Conservation (phyloP, 768 basidiomycete species). For the Mycena pura region DNA sequence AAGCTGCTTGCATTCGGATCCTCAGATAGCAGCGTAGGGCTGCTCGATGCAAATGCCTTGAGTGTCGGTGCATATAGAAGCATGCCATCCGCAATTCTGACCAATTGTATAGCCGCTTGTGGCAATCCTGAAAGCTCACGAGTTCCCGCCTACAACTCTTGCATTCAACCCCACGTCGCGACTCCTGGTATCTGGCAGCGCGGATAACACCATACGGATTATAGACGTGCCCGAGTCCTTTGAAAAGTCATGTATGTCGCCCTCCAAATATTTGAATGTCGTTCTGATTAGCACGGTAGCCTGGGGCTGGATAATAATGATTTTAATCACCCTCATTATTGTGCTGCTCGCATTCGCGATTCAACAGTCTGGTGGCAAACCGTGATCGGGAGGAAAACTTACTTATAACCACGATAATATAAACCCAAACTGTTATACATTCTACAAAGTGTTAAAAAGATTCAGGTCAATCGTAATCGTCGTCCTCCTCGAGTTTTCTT, state of each 20-base stretch:
- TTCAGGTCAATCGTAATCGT: constrained; percentile 61
- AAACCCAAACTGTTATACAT: constrained; percentile 33
- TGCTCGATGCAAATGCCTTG: constrained; percentile 81
- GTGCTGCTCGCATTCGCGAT: constrained; percentile 36
- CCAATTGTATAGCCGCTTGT: constrained; percentile 70
- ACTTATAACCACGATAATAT: constrained; percentile 8
- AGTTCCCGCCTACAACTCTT: constrained; percentile 90
- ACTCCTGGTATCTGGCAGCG: constrained; percentile 88
- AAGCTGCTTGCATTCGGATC: constrained; percentile 84
- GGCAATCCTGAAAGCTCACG: constrained; percentile 91
- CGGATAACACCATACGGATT: constrained; percentile 86
- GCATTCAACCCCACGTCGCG: constrained; percentile 85
- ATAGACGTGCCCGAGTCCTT: constrained; percentile 71
- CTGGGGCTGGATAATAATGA: constrained; percentile 36
- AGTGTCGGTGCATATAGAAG: constrained; percentile 56
- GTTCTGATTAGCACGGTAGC: constrained; percentile 27
- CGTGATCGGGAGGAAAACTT: constrained; percentile 3
- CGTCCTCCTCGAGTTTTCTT: constrained; percentile 84
- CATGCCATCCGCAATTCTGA: neutral
- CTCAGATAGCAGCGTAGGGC: constrained; percentile 84
- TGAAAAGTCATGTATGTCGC: constrained; percentile 58
- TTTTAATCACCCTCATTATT: constrained; percentile 41
- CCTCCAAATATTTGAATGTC: neutral
- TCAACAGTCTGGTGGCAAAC: constrained; percentile 17
- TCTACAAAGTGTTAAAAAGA: constrained; percentile 16